Evolutionary conservation across 2,329 filamentous ascomycete genomes (phyloP).

Genomic region (Aspergillus japonicus): DNA sequence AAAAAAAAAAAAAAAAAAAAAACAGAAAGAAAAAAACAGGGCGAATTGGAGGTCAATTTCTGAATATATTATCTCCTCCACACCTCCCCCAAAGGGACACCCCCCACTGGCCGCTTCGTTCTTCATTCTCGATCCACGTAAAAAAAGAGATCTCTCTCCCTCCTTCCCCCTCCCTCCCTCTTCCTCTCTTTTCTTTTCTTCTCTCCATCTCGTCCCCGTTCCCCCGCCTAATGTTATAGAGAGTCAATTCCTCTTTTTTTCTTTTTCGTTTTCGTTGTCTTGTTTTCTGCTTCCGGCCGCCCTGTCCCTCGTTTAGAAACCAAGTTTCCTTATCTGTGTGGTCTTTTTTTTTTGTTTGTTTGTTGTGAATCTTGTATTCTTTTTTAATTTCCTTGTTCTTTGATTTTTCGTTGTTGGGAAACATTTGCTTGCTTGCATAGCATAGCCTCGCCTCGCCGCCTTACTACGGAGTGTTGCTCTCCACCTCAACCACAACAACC

Average conservation of each 20-base stretch:
- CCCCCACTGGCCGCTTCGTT: background rate
- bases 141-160: background rate
- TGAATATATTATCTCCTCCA: background rate
- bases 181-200: background rate
- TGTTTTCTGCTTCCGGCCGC: background rate
- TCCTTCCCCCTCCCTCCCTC: background rate
- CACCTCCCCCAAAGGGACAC: no score
- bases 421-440: background rate
- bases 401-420: slow-evolving; percentile 1
- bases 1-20: no score
- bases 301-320: slow-evolving; percentile 14
- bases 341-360: slow-evolving; percentile 7
- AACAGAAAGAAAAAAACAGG: background rate
- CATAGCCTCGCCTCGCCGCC: background rate
- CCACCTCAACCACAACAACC: no score
- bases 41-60: background rate
- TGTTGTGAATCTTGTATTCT: background rate
- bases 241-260: slow-evolving; percentile 21
- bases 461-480: no score
- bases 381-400: background rate
- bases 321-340: background rate
- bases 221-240: slow-evolving; percentile 31
- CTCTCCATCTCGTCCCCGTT: slow-evolving; percentile 7
- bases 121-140: background rate
- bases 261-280: slow-evolving; percentile 11